Percentiles rank a stretch among this genome's conserved stretches.
phyloP scores from a whole-genome alignment of 2,329 filamentous ascomycete species.

The Plenodomus tracheiphilus region DNA sequence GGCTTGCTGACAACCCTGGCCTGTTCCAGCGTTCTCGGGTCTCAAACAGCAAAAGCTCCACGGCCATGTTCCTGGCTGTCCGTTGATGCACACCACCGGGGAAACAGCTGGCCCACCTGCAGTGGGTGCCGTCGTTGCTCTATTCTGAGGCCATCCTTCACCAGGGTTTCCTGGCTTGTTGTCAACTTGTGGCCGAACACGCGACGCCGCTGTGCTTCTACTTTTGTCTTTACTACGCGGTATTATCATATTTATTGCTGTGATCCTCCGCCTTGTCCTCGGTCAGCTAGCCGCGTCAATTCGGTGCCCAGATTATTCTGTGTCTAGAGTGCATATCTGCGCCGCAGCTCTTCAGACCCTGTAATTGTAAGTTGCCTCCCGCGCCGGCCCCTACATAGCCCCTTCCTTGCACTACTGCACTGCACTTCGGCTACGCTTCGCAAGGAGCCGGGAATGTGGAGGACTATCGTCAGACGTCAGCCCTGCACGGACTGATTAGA shows the following conservation, averaged over 20 bases:
- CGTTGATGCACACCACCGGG: conserved; percentile 26
- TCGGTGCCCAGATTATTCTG: conserved; percentile 30
- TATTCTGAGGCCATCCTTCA: conserved; percentile 20
- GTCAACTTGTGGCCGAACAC: conserved; percentile 31
- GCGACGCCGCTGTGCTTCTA: conserved; percentile 27
- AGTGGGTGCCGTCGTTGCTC: conserved; percentile 19
- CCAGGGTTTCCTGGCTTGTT: conserved; percentile 28
- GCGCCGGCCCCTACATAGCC: conserved; percentile 23
- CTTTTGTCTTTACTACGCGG: conserved; percentile 28
- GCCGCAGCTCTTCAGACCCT: conserved; percentile 32
- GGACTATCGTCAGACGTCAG: conserved; percentile 41
- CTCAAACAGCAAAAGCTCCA: conserved; percentile 44
- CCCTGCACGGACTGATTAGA: conserved; percentile 45
- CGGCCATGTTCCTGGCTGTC: conserved; percentile 41
- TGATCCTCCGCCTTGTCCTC: conserved; percentile 29
- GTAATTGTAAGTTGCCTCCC: conserved; percentile 36
- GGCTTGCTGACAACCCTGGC: conserved; percentile 28
- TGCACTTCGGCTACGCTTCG: conserved; percentile 37
- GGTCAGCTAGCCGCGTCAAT: conserved; percentile 22
- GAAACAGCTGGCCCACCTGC: conserved; percentile 24
- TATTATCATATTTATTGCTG: conserved; percentile 39
- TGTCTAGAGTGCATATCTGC: conserved; percentile 29
- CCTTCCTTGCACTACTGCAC: conserved; percentile 33
- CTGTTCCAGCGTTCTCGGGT: conserved; percentile 31
- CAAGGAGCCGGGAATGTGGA: conserved; percentile 38